phyloP scores from a whole-genome alignment of 495 filamentous ascomycete species.

The Peziza echinospora region DNA sequence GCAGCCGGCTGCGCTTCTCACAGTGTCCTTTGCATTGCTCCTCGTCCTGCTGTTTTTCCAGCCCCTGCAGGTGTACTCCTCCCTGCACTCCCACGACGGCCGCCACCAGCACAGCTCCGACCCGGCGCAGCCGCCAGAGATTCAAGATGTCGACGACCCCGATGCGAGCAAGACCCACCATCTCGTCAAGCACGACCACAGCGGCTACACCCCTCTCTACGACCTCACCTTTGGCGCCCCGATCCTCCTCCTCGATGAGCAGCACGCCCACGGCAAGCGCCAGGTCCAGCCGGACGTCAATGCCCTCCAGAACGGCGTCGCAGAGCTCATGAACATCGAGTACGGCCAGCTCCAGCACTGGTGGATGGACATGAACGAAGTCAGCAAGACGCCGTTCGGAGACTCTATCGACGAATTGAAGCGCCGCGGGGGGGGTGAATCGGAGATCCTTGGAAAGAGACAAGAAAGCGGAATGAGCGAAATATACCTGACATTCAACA shows the following conservation, averaged over 20 bases:
- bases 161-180: background rate
- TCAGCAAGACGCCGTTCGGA: background rate
- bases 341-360: background rate
- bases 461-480: slow-evolving; percentile 22
- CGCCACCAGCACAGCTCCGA: too few relatives aligned
- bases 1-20: too few relatives aligned
- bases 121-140: too few relatives aligned
- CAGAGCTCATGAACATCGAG: background rate
- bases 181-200: too few relatives aligned
- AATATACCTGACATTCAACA: slow-evolving; percentile 60
- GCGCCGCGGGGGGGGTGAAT: background rate
- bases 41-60: too few relatives aligned
- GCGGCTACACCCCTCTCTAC: too few relatives aligned
- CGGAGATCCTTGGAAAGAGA: slow-evolving; percentile 3
- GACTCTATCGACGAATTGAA: background rate
- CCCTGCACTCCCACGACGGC: too few relatives aligned
- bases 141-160: too few relatives aligned
- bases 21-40: too few relatives aligned
- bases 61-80: too few relatives aligned
- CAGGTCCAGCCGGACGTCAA: slow-evolving; percentile 2
- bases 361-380: background rate
- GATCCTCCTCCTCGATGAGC: background rate
- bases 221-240: too few relatives aligned
- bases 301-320: background rate
- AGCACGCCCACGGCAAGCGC: background rate